phyloP scores from a whole-genome alignment of 2,329 filamentous ascomycete genomes.

The Colletotrichum sp. region DNA sequence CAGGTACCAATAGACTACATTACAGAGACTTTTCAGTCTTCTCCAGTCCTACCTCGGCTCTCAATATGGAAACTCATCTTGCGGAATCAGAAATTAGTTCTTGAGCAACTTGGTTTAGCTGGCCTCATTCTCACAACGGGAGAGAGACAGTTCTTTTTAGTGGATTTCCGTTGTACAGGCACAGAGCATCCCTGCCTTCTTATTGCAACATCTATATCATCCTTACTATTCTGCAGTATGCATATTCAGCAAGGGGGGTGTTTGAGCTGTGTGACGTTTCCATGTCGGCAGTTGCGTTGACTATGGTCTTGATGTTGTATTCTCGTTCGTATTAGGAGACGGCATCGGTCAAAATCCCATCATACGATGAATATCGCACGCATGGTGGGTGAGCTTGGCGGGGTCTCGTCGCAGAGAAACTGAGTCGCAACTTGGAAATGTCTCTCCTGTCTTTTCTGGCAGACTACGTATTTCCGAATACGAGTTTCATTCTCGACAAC shows the following conservation, averaged over 20 bases:
- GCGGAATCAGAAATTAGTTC: too few species aligned
- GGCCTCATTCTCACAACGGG: too few species aligned
- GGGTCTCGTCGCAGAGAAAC: background rate
- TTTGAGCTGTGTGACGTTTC: fast-evolving
- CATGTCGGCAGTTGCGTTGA: background rate
- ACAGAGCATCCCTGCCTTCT: background rate
- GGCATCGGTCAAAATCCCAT: fast-evolving
- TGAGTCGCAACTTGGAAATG: background rate
- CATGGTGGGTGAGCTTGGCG: background rate
- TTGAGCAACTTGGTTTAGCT: too few species aligned
- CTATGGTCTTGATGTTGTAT: fast-evolving
- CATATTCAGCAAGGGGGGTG: fast-evolving
- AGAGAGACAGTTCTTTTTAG: too few species aligned
- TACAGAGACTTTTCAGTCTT: too few species aligned
- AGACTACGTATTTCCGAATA: background rate
- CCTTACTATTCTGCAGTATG: fast-evolving
- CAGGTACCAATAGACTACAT: too few species aligned
- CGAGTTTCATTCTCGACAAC: background rate
- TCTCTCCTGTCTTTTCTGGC: background rate
- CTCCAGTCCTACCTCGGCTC: too few species aligned
- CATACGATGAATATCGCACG: background rate
- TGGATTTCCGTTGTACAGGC: too few species aligned
- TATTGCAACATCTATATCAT: background rate
- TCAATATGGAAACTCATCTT: too few species aligned
- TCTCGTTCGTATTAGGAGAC: background rate